These are phyloP conservation scores for Aegilops speltoides DNA, from an alignment of 176 grass and related monocot genomes.

Conservation along the genomic window DNA sequence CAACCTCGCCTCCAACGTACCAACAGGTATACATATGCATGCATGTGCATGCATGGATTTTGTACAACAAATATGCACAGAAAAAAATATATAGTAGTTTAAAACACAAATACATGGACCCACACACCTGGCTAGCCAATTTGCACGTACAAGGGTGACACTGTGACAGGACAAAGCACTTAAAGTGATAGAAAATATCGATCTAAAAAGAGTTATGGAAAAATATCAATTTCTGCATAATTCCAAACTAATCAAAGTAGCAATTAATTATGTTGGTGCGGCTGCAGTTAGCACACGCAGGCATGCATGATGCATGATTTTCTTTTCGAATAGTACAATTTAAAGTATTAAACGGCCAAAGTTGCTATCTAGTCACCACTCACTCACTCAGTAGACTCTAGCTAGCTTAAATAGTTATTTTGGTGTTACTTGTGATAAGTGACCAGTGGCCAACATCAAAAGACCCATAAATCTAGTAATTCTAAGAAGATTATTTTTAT, in stretches of 20 bases:
- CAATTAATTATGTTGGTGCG: neutral
- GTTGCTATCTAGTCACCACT: neutral
- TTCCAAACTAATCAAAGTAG: neutral
- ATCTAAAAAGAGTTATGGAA: neutral
- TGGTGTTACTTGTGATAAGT: neutral
- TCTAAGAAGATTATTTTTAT: neutral
- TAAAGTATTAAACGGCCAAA: neutral
- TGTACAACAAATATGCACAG: neutral
- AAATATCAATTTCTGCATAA: neutral
- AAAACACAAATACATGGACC: no score
- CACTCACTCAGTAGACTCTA: neutral
- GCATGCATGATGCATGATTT: neutral
- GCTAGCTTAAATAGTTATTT: neutral
- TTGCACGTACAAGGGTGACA: neutral
- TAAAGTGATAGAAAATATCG: neutral
- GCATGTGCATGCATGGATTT: neutral
- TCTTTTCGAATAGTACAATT: neutral
- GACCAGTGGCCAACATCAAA: neutral
- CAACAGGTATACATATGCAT: slow-evolving; percentile 30
- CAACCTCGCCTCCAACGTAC: slow-evolving; percentile 78
- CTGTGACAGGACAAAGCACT: neutral
- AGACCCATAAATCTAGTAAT: neutral
- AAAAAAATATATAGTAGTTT: neutral
- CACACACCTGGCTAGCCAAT: neutral
- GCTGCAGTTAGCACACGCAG: neutral